These are phyloP conservation scores for Cytospora paraplurivora DNA, from an alignment of 2,329 filamentous ascomycete genomes.

Conservation along the genomic window DNA sequence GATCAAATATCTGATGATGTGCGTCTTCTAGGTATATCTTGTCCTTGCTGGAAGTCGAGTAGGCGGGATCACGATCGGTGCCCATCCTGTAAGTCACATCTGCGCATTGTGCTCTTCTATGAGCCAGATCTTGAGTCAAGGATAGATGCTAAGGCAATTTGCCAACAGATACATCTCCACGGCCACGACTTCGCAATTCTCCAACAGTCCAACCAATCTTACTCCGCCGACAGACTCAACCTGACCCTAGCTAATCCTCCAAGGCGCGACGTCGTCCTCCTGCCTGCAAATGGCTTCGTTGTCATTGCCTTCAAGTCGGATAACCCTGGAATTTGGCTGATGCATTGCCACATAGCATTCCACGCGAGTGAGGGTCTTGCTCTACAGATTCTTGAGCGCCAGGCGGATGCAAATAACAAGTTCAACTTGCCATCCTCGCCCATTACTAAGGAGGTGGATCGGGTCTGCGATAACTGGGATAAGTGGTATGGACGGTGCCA, in stretches of 20 bases:
- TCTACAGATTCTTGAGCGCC: slow-evolving; percentile 44
- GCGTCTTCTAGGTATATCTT: neutral
- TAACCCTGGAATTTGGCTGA: slow-evolving; percentile 53
- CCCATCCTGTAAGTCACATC: slow-evolving; percentile 3
- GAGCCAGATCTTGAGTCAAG: neutral
- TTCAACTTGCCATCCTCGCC: slow-evolving; percentile 10
- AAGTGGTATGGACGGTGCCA: slow-evolving; percentile 20
- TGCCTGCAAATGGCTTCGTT: slow-evolving; percentile 47
- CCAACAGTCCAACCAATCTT: slow-evolving; percentile 33
- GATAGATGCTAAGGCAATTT: neutral
- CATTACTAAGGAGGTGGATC: slow-evolving; percentile 6
- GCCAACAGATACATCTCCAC: slow-evolving; percentile 47
- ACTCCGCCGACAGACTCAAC: slow-evolving; percentile 24
- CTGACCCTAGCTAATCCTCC: slow-evolving; percentile 47
- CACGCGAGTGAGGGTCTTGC: slow-evolving; percentile 50
- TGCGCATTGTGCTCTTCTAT: neutral
- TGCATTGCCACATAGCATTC: slow-evolving; percentile 50
- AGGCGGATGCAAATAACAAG: slow-evolving; percentile 24
- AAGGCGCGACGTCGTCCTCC: slow-evolving; percentile 54
- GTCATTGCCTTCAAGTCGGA: slow-evolving; percentile 53
- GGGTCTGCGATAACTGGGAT: slow-evolving; percentile 22
- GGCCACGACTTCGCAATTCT: slow-evolving; percentile 53
- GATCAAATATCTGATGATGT: neutral
- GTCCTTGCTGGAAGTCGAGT: neutral
- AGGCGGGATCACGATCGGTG: slow-evolving; percentile 1